A percentile compares a stretch with the other conserved stretches of the same genome.
Evolutionary conservation across 2,329 filamentous ascomycete genomes (phyloP).

Genomic region (Trichoderma harzianum): DNA sequence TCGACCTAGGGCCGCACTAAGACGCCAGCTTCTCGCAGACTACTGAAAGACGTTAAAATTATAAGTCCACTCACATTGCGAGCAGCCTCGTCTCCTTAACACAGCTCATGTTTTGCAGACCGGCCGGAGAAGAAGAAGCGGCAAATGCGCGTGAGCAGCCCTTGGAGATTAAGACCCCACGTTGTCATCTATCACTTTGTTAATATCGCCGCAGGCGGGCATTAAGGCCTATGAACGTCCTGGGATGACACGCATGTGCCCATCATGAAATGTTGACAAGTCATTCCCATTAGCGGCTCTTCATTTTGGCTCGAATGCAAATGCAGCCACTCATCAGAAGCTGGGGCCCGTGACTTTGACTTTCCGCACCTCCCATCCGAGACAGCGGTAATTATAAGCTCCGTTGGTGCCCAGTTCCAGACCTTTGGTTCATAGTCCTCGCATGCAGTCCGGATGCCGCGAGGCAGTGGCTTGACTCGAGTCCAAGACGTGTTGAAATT

Average conservation of each 20-base stretch:
- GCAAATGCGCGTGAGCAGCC: not conserved
- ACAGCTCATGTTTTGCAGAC: not conserved
- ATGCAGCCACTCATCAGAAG: slow-evolving; percentile 4
- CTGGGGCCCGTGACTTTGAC: slow-evolving; percentile 5
- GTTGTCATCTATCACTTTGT: slow-evolving; percentile 5
- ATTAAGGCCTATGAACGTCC: not conserved
- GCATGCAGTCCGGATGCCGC: not conserved
- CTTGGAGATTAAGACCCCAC: not conserved
- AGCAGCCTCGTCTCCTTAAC: not conserved
- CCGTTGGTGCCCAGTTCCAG: slow-evolving; percentile 3
- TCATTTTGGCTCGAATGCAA: not conserved
- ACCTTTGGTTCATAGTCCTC: not conserved
- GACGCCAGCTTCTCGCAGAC: not conserved
- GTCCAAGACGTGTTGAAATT: not conserved
- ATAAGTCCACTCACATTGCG: not conserved
- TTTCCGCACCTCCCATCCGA: slow-evolving; percentile 1
- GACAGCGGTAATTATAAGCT: not conserved
- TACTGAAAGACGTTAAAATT: not conserved
- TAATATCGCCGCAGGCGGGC: not conserved
- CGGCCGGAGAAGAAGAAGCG: not conserved
- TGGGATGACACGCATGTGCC: slow-evolving; percentile 8
- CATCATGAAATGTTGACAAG: not conserved
- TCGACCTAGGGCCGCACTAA: slow-evolving; percentile 4
- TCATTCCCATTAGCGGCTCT: not conserved
- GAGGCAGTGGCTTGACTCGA: not conserved